A percentile compares a stretch with the other conserved stretches of the same genome.
Evolutionary conservation across 2,329 filamentous ascomycete genomes (phyloP).

Genomic region (Lasiodiplodia sp.): DNA sequence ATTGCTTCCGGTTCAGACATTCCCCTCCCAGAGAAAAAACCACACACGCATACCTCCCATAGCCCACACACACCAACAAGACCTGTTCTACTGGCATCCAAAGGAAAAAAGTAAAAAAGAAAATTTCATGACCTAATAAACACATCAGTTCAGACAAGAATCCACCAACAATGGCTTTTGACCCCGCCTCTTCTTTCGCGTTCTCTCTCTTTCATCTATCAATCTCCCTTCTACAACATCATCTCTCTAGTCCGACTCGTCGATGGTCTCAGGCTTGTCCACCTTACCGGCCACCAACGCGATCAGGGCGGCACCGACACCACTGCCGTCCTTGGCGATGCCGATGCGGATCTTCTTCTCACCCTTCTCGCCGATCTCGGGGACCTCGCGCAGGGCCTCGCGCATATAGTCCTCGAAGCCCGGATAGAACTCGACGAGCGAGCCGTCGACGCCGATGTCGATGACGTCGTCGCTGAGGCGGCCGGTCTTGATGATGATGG

Average conservation of each 20-base stretch:
- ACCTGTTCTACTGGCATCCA: background rate
- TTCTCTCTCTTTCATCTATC: background rate
- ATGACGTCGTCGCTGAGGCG: slow-evolving; percentile 74
- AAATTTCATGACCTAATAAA: slow-evolving; percentile 16
- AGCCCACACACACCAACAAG: background rate
- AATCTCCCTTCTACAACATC: background rate
- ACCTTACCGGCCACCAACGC: slow-evolving; percentile 80
- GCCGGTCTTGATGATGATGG: slow-evolving; percentile 81
- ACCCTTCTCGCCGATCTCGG: slow-evolving; percentile 77
- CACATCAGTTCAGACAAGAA: slow-evolving; percentile 14
- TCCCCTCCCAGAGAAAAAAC: background rate
- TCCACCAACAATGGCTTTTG: background rate
- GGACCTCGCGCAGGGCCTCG: slow-evolving; percentile 77
- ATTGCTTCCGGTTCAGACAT: background rate
- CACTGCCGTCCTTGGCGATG: slow-evolving; percentile 95
- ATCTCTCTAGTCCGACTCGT: background rate
- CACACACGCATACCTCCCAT: background rate
- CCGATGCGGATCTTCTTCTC: slow-evolving; percentile 91
- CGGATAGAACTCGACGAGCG: slow-evolving; percentile 94
- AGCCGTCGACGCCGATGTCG: slow-evolving; percentile 94
- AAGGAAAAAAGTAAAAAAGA: background rate
- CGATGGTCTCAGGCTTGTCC: slow-evolving; percentile 20
- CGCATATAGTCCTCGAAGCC: slow-evolving; percentile 88
- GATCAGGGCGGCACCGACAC: slow-evolving; percentile 94
- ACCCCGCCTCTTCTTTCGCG: background rate